These are phyloP conservation scores for Trypanosoma conorhini DNA, from an alignment of 208 protist genomes.

Conservation along the genomic window DNA sequence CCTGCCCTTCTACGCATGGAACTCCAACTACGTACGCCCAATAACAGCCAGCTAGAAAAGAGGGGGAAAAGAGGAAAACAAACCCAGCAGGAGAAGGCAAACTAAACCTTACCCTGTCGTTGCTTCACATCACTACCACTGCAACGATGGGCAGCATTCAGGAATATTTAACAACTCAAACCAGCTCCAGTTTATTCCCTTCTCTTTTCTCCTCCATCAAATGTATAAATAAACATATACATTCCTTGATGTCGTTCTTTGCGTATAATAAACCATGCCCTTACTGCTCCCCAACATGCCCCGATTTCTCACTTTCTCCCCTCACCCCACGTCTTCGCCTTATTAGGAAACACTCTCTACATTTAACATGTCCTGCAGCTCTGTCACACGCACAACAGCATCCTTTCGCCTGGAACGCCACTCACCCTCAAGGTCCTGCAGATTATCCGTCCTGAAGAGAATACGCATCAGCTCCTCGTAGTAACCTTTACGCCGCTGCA, in stretches of 20 bases:
- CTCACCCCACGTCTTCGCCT: neutral
- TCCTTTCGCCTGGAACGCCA: conserved; percentile 61
- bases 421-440: conserved; percentile 65
- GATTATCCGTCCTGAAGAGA: conserved; percentile 68
- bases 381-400: conserved; percentile 51
- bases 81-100: neutral
- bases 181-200: neutral
- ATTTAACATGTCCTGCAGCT: conserved; percentile 64
- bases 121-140: neutral
- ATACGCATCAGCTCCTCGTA: conserved; percentile 89
- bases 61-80: neutral
- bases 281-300: neutral
- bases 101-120: neutral
- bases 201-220: neutral
- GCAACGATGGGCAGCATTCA: neutral
- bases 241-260: neutral
- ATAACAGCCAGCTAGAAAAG: too few species aligned
- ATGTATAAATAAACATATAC: neutral
- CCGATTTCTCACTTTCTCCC: too few species aligned
- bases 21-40: too few species aligned
- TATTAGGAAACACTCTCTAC: conserved; percentile 17
- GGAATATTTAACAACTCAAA: neutral
- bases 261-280: neutral
- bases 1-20: neutral
- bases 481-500: conserved; percentile 58